Evolutionary conservation across 2,329 filamentous ascomycete genomes (phyloP).

Genomic region (Trichoderma sp.): DNA sequence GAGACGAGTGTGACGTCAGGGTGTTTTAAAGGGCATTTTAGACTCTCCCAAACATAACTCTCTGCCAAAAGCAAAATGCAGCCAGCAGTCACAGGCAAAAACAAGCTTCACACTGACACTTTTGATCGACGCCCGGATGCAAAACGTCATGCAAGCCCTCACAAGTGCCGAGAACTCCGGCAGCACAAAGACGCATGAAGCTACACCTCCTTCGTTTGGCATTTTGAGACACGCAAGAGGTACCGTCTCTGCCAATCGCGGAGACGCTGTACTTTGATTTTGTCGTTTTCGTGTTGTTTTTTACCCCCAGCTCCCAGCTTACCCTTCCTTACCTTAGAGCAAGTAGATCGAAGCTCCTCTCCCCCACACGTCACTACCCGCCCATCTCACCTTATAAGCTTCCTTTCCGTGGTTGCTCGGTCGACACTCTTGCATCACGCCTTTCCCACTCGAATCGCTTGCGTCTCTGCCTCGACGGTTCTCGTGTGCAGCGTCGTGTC

Average conservation of each 20-base stretch:
- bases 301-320: neutral
- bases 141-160: slow-evolving; percentile 14
- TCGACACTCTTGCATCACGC: slow-evolving; percentile 13
- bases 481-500: neutral
- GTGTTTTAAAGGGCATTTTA: neutral
- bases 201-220: neutral
- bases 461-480: neutral
- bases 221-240: neutral
- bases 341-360: neutral
- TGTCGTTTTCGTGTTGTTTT: neutral
- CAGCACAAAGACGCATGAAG: neutral
- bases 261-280: neutral
- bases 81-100: neutral
- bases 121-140: neutral
- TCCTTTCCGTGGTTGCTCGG: slow-evolving; percentile 14
- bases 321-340: neutral
- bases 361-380: neutral
- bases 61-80: neutral
- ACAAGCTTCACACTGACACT: slow-evolving; percentile 7
- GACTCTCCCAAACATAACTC: neutral
- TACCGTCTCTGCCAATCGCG: neutral
- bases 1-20: neutral
- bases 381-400: slow-evolving; percentile 6
- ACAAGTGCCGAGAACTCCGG: slow-evolving; percentile 5
- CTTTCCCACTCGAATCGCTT: neutral